Evolutionary conservation across 306 rosid genomes (phyloP).

Genomic region (Spatholobus suberectus): DNA sequence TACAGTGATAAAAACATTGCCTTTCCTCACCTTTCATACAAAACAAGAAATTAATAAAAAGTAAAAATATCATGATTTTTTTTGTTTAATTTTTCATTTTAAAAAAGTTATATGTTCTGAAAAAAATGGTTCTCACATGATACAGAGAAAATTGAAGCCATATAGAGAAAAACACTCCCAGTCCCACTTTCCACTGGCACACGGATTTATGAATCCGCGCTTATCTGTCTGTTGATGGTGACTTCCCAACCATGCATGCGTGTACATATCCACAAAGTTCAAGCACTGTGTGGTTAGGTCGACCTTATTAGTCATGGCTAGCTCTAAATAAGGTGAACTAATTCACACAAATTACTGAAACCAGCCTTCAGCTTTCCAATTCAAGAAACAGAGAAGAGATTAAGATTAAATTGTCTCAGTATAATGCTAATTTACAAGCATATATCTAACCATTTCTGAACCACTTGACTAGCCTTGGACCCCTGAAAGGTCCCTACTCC

Average conservation of each 20-base stretch:
- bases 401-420: neutral
- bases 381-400: neutral
- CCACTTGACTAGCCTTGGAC: slow-evolving; percentile 34
- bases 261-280: neutral
- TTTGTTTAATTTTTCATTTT: no score
- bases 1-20: no score
- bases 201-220: neutral
- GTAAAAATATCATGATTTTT: no score
- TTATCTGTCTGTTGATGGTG: neutral
- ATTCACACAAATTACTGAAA: neutral
- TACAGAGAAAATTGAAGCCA: neutral
- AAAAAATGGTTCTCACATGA: no score
- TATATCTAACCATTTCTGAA: slow-evolving; percentile 11
- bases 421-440: neutral
- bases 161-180: neutral
- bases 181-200: neutral
- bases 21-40: no score
- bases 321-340: neutral
- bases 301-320: slow-evolving; percentile 8
- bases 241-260: slow-evolving; percentile 4
- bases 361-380: neutral
- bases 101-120: no score
- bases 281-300: slow-evolving; percentile 42
- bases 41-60: no score
- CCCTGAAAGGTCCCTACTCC: slow-evolving; percentile 26